A percentile compares a stretch with the other conserved stretches of the same genome.
These are phyloP conservation scores for Xylaria nigripes DNA, from an alignment of 495 filamentous ascomycete species.

Conservation along the genomic window DNA sequence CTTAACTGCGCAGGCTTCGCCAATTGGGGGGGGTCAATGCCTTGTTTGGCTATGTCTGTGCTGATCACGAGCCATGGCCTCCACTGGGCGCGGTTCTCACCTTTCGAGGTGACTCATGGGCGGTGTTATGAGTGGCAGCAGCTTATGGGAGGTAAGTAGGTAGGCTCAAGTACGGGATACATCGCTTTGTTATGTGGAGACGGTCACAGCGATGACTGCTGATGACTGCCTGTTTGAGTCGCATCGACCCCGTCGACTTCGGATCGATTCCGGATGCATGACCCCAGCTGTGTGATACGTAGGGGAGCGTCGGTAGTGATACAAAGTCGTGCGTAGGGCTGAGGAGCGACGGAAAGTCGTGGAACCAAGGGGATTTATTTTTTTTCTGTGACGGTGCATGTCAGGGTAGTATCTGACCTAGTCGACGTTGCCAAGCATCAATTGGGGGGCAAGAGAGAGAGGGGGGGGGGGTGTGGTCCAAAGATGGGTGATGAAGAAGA, in stretches of 20 bases:
- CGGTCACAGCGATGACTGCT: neutral
- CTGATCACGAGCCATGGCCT: too few relatives aligned
- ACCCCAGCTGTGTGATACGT: neutral
- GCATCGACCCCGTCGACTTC: slow-evolving; percentile 1
- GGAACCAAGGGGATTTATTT: slow-evolving; percentile 20
- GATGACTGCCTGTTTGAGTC: slow-evolving; percentile 1
- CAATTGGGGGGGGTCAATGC: too few relatives aligned
- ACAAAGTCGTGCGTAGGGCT: slow-evolving; percentile 24
- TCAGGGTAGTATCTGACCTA: slow-evolving; percentile 13
- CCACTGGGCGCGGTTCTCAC: too few relatives aligned
- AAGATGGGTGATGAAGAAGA: neutral
- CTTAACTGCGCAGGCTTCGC: too few relatives aligned
- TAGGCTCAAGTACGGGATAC: neutral
- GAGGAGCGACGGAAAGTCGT: slow-evolving; percentile 25
- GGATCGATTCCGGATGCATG: neutral
- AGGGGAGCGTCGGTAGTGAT: slow-evolving; percentile 2
- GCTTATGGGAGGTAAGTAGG: too few relatives aligned
- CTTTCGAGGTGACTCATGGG: too few relatives aligned
- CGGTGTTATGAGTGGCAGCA: too few relatives aligned
- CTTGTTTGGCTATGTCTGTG: too few relatives aligned
- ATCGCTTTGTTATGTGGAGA: neutral
- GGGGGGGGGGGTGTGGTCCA: too few relatives aligned
- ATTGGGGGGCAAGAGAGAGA: too few relatives aligned
- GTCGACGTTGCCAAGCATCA: slow-evolving; percentile 11
- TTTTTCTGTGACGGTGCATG: slow-evolving; percentile 14